A percentile compares a stretch with the other conserved stretches of the same genome.
These are phyloP conservation scores for Pythium sukuiense DNA, from an alignment of 352 stramenopile genomes.

Conservation along the genomic window DNA sequence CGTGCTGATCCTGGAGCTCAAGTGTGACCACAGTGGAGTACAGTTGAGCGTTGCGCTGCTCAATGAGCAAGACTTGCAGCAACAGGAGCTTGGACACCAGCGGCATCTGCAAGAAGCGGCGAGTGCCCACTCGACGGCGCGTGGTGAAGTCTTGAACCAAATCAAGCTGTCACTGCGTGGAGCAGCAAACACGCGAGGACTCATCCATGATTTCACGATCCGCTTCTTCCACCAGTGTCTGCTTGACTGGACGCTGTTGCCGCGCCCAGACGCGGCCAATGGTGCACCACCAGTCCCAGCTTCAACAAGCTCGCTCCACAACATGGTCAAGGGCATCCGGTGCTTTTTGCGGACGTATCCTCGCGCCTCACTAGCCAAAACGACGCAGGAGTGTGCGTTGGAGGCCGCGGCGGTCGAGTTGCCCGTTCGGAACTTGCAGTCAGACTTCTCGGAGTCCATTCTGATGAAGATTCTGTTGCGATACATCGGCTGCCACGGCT, in stretches of 20 bases:
- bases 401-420: conserved; percentile 56
- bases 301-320: conserved; percentile 46
- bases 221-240: conserved; percentile 75
- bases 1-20: conserved; percentile 68
- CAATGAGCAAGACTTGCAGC: conserved; percentile 58
- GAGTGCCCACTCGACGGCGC: conserved; percentile 6
- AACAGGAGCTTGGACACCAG: conserved; percentile 68
- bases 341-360: conserved; percentile 73
- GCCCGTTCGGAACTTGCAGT: conserved; percentile 58
- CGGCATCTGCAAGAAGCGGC: conserved; percentile 25
- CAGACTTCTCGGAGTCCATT: conserved; percentile 69
- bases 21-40: conserved; percentile 71
- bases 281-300: neutral
- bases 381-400: conserved; percentile 45
- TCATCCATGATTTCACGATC: conserved; percentile 80
- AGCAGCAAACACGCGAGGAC: conserved; percentile 50
- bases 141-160: conserved; percentile 46
- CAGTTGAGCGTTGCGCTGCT: conserved; percentile 60
- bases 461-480: conserved; percentile 77
- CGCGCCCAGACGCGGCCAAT: neutral
- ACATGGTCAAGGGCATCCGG: conserved; percentile 78
- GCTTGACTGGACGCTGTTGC: conserved; percentile 44
- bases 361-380: conserved; percentile 10
- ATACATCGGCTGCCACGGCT: conserved; percentile 83
- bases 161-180: conserved; percentile 49